These are phyloP conservation scores for Fusarium albosuccineum DNA, from an alignment of 2,329 filamentous ascomycete genomes.

Conservation along the genomic window DNA sequence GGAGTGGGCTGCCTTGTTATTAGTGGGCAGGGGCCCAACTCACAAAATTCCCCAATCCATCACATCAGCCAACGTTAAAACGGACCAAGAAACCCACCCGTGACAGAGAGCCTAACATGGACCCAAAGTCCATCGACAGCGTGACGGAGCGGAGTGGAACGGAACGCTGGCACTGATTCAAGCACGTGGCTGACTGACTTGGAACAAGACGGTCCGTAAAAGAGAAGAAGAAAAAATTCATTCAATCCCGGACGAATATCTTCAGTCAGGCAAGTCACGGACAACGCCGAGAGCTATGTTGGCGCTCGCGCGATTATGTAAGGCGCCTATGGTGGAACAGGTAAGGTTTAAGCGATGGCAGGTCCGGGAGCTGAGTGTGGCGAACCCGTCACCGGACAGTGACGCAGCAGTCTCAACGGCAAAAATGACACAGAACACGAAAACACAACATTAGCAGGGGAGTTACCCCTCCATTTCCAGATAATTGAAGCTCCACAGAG, in stretches of 20 bases:
- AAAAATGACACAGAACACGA: not conserved
- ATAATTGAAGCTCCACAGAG: slow-evolving; percentile 12
- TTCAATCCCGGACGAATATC: slow-evolving; percentile 14
- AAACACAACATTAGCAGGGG: not conserved
- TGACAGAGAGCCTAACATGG: not conserved
- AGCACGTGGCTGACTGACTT: slow-evolving; percentile 18
- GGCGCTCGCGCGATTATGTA: slow-evolving; percentile 31
- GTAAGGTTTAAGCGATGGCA: slow-evolving; percentile 14
- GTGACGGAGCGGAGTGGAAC: slow-evolving; percentile 14
- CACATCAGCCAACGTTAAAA: slow-evolving; percentile 12
- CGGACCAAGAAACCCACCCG: not conserved
- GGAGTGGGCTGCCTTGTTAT: not conserved
- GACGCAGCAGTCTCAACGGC: slow-evolving; percentile 23
- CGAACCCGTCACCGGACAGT: slow-evolving; percentile 33
- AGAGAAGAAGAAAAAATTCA: slow-evolving; percentile 7
- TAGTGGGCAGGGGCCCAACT: slow-evolving; percentile 1
- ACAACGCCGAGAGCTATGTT: slow-evolving; percentile 38
- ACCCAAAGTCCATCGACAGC: slow-evolving; percentile 10
- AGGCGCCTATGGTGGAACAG: slow-evolving; percentile 14
- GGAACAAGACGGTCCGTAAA: not conserved
- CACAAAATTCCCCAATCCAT: slow-evolving; percentile 11
- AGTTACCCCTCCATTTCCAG: too few species aligned
- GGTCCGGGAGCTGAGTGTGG: slow-evolving; percentile 27
- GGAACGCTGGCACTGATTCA: slow-evolving; percentile 18
- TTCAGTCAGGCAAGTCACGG: slow-evolving; percentile 25